phyloP scores from a whole-genome alignment of 2,329 filamentous ascomycete genomes.

The Talaromyces sp. region DNA sequence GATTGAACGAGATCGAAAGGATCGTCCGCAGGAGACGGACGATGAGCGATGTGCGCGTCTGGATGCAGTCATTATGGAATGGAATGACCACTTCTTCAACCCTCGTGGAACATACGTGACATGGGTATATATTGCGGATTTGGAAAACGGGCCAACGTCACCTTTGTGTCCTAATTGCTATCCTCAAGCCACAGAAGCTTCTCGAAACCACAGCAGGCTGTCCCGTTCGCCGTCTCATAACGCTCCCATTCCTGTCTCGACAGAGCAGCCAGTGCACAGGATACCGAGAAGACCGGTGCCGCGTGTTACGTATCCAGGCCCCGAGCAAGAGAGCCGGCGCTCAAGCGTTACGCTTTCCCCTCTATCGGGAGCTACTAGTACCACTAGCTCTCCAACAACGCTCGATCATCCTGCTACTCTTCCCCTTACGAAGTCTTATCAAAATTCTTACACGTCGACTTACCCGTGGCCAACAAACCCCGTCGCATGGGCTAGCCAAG shows the following conservation, averaged over 20 bases:
- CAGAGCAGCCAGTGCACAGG: constrained; percentile 5
- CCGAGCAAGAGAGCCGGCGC: background rate
- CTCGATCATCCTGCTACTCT: background rate
- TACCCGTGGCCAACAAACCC: constrained; percentile 16
- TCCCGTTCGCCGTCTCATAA: constrained; percentile 9
- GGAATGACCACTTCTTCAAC: constrained; percentile 41
- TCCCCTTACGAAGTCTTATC: background rate
- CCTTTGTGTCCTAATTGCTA: constrained; percentile 38
- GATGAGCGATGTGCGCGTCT: constrained; percentile 35
- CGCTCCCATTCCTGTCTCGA: constrained; percentile 10
- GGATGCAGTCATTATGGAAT: constrained; percentile 36
- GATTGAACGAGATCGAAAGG: constrained; percentile 38
- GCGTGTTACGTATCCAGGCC: background rate
- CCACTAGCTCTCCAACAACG: background rate
- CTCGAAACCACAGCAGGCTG: constrained; percentile 16
- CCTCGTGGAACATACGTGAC: constrained; percentile 30
- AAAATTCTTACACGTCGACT: background rate
- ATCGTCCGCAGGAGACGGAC: constrained; percentile 38
- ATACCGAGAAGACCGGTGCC: constrained; percentile 15
- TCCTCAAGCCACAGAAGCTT: constrained; percentile 32
- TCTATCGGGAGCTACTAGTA: background rate
- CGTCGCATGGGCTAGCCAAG: constrained; percentile 28
- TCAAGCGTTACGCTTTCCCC: background rate
- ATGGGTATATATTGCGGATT: constrained; percentile 31
- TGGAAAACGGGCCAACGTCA: constrained; percentile 28